phyloP scores from a whole-genome alignment of 345 rosid genomes.

The Balakata baccata region DNA sequence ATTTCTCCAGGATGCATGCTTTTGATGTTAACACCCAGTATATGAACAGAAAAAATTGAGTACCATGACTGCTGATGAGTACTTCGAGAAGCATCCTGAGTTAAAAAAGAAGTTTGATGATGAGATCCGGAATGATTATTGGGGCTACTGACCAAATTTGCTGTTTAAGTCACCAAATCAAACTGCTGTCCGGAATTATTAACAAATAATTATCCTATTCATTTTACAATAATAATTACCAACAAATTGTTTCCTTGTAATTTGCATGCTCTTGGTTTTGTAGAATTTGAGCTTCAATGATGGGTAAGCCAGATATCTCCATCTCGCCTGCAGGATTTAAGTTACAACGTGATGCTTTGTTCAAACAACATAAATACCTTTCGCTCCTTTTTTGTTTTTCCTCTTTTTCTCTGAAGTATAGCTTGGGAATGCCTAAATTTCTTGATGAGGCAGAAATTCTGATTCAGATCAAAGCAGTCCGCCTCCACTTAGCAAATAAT shows the following conservation, averaged over 20 bases:
- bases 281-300: slow-evolving; percentile 6
- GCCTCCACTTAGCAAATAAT: too few species aligned
- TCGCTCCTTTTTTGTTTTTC: background rate
- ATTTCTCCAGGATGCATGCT: background rate
- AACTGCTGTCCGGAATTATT: background rate
- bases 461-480: too few species aligned
- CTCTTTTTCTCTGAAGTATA: background rate
- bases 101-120: slow-evolving; percentile 93
- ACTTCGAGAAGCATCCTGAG: slow-evolving; percentile 93
- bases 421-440: too few species aligned
- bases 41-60: slow-evolving; percentile 70
- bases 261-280: slow-evolving; percentile 3
- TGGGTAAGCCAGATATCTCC: background rate
- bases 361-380: background rate
- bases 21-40: slow-evolving; percentile 3
- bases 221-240: slow-evolving; percentile 6
- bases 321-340: background rate
- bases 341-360: background rate
- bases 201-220: background rate
- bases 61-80: slow-evolving; percentile 98
- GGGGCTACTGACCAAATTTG: slow-evolving; percentile 58
- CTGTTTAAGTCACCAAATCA: background rate
- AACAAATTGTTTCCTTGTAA: background rate
- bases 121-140: slow-evolving; percentile 87
- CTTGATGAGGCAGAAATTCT: too few species aligned